A percentile compares a stretch with the other conserved stretches of the same genome.
phyloP scores from a whole-genome alignment of 345 rosid species.

The Fremontodendron californicum region DNA sequence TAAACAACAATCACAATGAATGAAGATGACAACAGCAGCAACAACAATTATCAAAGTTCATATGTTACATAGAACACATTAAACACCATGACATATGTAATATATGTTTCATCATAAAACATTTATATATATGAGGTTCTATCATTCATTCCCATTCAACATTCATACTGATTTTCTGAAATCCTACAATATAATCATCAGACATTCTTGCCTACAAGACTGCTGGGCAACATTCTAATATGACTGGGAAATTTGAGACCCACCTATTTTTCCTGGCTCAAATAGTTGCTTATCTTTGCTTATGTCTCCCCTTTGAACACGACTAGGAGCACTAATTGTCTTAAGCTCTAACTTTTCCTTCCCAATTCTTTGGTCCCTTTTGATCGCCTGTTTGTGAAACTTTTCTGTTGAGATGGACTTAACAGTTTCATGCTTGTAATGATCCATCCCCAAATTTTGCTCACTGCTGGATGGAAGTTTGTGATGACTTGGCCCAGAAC shows the following conservation, averaged over 20 bases:
- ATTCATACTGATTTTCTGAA: background rate
- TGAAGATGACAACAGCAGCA: background rate
- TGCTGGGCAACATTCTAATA: background rate
- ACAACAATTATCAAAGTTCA: background rate
- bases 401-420: constrained; percentile 30
- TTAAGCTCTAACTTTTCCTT: constrained; percentile 31
- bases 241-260: background rate
- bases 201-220: background rate
- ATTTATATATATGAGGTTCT: background rate
- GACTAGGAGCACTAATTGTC: constrained; percentile 40
- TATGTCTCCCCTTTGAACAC: constrained; percentile 38
- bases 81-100: background rate
- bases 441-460: constrained; percentile 4
- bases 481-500: constrained; percentile 55
- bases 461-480: constrained; percentile 25
- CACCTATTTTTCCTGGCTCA: background rate
- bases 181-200: background rate
- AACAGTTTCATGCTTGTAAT: constrained; percentile 27
- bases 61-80: background rate
- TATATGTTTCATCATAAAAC: background rate
- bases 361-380: constrained; percentile 26
- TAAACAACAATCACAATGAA: background rate
- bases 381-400: constrained; percentile 30
- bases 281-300: constrained; percentile 20
- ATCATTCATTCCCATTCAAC: background rate